phyloP scores from a whole-genome alignment of 208 protist genomes.

The Crithidia sp. region DNA sequence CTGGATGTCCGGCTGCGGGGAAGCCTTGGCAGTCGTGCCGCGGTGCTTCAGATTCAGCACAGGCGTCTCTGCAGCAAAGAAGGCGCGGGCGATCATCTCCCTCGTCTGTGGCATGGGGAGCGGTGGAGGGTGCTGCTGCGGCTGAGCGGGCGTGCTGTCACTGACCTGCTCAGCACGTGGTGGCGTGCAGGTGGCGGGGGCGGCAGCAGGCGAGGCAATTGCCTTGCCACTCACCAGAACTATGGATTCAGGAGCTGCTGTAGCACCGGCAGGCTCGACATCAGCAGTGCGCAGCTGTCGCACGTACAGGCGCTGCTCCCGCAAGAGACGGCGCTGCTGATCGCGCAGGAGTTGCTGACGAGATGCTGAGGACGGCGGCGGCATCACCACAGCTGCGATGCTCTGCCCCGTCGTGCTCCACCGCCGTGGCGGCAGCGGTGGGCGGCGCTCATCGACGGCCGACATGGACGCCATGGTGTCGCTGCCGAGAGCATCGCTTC shows the following conservation, averaged over 20 bases:
- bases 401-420: neutral
- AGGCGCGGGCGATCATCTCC: neutral
- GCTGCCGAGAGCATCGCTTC: too few relatives aligned
- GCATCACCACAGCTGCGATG: neutral
- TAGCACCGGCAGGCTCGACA: too few relatives aligned
- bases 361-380: neutral
- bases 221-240: too few relatives aligned
- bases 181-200: neutral
- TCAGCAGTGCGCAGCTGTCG: neutral
- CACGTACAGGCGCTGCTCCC: constrained; percentile 10
- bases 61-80: neutral
- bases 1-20: constrained; percentile 11
- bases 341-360: constrained; percentile 9
- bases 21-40: constrained; percentile 1
- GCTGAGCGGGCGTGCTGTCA: too few relatives aligned
- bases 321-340: constrained; percentile 2
- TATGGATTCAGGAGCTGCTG: too few relatives aligned
- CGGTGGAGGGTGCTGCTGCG: neutral
- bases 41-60: neutral
- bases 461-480: neutral
- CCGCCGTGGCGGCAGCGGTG: neutral
- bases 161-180: neutral
- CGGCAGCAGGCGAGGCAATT: neutral
- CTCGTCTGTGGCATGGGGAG: constrained; percentile 1
- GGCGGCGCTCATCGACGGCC: neutral